Evolutionary conservation across 305 asterid genomes (phyloP).

Genomic region (Lippia alba): DNA sequence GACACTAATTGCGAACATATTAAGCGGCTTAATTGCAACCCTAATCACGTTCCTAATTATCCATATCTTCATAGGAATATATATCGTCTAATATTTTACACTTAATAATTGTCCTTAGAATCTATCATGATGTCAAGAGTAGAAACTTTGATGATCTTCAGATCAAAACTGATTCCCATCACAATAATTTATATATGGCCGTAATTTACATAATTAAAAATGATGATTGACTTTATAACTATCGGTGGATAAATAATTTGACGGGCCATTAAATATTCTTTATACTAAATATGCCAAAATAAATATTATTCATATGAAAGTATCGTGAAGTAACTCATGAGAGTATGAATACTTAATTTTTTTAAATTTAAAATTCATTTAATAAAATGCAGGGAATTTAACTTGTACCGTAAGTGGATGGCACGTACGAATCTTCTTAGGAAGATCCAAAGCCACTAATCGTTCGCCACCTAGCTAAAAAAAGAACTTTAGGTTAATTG

Average conservation of each 20-base stretch:
- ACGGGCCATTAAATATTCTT: neutral
- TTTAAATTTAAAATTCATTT: conserved; percentile 13
- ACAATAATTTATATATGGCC: too few relatives aligned
- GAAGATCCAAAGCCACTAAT: conserved; percentile 37
- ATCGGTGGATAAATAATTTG: conserved; percentile 3
- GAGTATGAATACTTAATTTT: neutral
- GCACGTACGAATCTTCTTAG: conserved; percentile 35
- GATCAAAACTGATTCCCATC: neutral
- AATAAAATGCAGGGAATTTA: too few relatives aligned
- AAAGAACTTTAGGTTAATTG: neutral
- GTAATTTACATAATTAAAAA: conserved; percentile 9
- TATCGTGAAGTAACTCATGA: neutral
- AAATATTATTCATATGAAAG: neutral
- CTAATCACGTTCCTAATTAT: conserved; percentile 15
- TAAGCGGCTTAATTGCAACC: conserved; percentile 20
- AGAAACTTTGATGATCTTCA: neutral
- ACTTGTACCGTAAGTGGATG: conserved; percentile 15
- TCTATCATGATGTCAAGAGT: conserved; percentile 33
- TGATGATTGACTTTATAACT: neutral
- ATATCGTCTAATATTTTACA: neutral
- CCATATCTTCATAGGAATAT: neutral
- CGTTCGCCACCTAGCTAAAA: conserved; percentile 29
- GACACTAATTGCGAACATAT: neutral
- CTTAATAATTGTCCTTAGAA: conserved; percentile 24
- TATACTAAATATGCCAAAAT: conserved; percentile 2